Conservation (phyloP, 2,329 filamentous ascomycete genomes). For the Penicillium crustosum region DNA sequence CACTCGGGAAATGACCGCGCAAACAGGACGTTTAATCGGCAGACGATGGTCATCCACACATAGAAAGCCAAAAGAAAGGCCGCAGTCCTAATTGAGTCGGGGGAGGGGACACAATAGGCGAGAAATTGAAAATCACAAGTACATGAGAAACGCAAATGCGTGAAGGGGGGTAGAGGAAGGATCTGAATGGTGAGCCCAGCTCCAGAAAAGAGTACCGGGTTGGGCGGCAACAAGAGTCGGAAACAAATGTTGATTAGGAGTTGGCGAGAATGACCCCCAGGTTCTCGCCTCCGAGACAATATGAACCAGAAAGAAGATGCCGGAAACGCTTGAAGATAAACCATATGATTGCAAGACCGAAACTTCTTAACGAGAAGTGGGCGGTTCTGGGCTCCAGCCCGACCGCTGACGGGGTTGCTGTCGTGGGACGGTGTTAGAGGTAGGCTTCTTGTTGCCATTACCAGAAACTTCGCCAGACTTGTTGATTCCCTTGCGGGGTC, state of each 20-base stretch:
- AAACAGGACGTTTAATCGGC: conserved; percentile 4
- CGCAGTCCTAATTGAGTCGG: not conserved
- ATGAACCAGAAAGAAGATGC: not conserved
- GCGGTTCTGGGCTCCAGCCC: not conserved
- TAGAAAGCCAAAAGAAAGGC: conserved; percentile 1
- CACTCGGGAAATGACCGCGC: not conserved
- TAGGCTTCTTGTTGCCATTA: conserved; percentile 29
- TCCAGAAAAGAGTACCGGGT: not conserved
- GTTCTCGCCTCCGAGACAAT: not conserved
- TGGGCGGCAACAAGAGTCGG: not conserved
- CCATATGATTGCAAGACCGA: not conserved
- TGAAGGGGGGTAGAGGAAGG: not conserved
- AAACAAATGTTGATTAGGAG: not conserved
- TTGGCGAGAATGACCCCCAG: not conserved
- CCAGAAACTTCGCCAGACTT: conserved; percentile 34
- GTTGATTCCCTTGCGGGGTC: conserved; percentile 12
- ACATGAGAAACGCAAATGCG: conserved; percentile 6
- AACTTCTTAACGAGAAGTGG: not conserved
- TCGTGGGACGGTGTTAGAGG: not conserved
- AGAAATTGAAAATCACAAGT: not conserved
- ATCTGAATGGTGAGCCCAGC: not conserved
- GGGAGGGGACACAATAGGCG: not conserved
- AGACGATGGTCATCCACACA: conserved; percentile 5
- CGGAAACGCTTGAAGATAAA: conserved; percentile 2
- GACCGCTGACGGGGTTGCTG: not conserved